phyloP scores from a whole-genome alignment of 2,329 filamentous ascomycete species.

The Chaetothyriales sp. region DNA sequence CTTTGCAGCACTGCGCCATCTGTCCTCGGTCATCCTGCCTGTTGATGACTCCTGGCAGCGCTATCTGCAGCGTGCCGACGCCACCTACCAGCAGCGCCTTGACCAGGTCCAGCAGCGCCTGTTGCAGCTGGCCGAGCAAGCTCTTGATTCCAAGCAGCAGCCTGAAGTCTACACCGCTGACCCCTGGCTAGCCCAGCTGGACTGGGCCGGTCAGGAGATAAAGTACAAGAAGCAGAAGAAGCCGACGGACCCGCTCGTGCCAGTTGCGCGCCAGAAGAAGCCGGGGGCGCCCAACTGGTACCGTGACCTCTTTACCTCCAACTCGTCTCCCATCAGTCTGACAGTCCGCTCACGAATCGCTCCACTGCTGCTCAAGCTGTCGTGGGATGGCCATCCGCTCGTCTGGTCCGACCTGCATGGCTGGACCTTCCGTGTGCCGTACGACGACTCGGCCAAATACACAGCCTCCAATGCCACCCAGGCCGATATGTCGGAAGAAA shows the following conservation, averaged over 20 bases:
- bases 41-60: constrained; percentile 76
- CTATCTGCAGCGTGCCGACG: constrained; percentile 72
- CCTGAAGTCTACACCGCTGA: constrained; percentile 58
- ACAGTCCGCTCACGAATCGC: constrained; percentile 79
- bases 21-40: constrained; percentile 86
- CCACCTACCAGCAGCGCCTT: constrained; percentile 62
- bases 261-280: constrained; percentile 72
- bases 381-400: constrained; percentile 80
- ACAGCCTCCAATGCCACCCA: constrained; percentile 53
- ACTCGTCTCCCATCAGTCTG: constrained; percentile 51
- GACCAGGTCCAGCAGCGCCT: constrained; percentile 66
- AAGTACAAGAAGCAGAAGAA: constrained; percentile 85
- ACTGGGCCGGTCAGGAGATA: constrained; percentile 88
- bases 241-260: constrained; percentile 64
- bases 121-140: constrained; percentile 57
- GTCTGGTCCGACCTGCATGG: constrained; percentile 88
- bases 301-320: constrained; percentile 69
- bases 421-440: constrained; percentile 74
- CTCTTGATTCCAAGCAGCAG: constrained; percentile 56
- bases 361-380: constrained; percentile 64
- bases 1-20: constrained; percentile 80
- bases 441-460: constrained; percentile 48
- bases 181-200: constrained; percentile 82
- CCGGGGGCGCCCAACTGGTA: constrained; percentile 95
- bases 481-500: constrained; percentile 65